Conservation (phyloP, 2,329 filamentous ascomycete genomes). For the Fusarium paranaense region DNA sequence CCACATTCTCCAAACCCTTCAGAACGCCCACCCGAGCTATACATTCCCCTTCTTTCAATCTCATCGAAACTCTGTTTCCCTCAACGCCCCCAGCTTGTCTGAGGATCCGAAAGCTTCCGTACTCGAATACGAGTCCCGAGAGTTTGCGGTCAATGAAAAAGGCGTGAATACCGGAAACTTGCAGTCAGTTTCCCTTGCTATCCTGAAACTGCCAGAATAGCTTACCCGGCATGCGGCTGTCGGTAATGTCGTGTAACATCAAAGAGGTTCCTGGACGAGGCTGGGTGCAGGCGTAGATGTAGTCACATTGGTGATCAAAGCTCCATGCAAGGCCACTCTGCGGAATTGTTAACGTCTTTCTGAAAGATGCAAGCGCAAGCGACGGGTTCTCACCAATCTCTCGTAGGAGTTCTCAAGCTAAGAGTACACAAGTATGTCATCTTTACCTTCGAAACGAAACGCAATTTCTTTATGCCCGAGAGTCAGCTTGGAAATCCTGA, state of each 20-base stretch:
- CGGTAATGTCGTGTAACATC: background rate
- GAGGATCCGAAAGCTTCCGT: background rate
- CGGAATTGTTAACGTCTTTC: background rate
- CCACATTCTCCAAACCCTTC: background rate
- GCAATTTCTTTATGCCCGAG: background rate
- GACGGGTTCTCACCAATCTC: background rate
- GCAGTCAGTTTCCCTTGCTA: background rate
- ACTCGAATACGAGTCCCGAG: constrained; percentile 1
- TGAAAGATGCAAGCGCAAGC: background rate
- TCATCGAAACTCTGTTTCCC: background rate
- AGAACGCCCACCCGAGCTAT: background rate
- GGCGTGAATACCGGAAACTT: background rate
- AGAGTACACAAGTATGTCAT: background rate
- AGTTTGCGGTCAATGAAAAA: background rate
- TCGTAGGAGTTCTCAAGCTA: background rate
- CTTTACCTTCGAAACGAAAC: background rate
- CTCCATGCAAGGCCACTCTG: background rate
- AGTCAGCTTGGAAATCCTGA: background rate
- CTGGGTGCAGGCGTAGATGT: background rate
- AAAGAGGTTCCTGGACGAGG: background rate
- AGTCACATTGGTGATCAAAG: background rate
- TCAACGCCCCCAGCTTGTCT: background rate
- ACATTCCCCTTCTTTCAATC: background rate
- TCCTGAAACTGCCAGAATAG: constrained; percentile 9
- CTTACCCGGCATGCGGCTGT: background rate